Base-by-base conservation (phyloP, 1,284 basidiomycete species). In the Microstroma glucosiphilum region DNA sequence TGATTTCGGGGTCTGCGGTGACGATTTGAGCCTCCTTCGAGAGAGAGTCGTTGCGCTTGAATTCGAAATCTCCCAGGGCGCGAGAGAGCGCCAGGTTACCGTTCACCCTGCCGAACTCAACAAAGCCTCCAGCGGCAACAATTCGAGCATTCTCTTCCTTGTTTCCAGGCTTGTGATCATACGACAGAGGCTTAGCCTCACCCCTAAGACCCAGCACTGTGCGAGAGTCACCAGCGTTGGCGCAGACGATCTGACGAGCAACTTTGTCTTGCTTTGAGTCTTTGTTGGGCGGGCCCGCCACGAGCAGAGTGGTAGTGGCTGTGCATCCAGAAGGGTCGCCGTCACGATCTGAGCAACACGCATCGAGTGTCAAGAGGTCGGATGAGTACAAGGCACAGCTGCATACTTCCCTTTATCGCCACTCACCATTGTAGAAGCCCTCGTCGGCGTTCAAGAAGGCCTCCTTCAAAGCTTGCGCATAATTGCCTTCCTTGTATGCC, bases 11-110 rank as follows among this genome's bases (percentile, higher is more conserved):
- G 79, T 97, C 87, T 59, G 91, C 87, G 2, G 96, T 98, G 69
- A 99, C 96, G 62, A 96, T 89, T 81, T 99, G 96, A 62, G 87
- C 85, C 81, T 98, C 93, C 17, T 93, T 87, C 30, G 85, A 81
- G 17, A 97, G 81, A 11, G 85, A 82, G 59, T 85, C 85, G 78
- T 93, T 94, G 81, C 94, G 92, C 85, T 99, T 99, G 84, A 96
- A 99, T 75, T 96, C 92, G 78, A 98, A 98, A 80, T 99, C 96
- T 61, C 96, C 96, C 30, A 99, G 84, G 1, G 96, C 96, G 72
- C 96, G 85, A 21, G 93, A 96, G 49, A 98, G 82, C 0, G 96
- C 94, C 61, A 99, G 86, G 79, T 98, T 98, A 67, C 96, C 96
- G 79, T 98, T 98, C 46, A 98, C 96, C 62, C 96, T 89, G 51